These are phyloP conservation scores for Trichoderma lentiforme DNA, from an alignment of 2,329 filamentous ascomycete species.

Conservation along the genomic window DNA sequence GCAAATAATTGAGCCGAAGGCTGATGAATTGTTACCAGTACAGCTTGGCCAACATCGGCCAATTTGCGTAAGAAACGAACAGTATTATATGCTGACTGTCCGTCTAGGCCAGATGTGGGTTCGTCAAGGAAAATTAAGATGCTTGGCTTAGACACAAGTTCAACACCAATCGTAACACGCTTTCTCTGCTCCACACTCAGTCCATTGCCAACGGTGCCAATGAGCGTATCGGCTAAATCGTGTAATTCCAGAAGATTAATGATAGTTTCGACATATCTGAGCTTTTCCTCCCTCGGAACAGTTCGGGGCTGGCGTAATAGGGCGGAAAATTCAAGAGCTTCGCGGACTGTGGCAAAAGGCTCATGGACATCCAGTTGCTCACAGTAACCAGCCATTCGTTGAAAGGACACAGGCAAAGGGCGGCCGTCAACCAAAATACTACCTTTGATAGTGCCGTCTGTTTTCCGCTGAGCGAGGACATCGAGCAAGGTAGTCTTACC, in stretches of 20 bases:
- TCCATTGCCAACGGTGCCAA: slow-evolving; percentile 49
- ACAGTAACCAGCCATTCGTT: slow-evolving; percentile 75
- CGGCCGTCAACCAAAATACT: slow-evolving; percentile 74
- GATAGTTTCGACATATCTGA: slow-evolving; percentile 73
- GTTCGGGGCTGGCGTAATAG: slow-evolving; percentile 66
- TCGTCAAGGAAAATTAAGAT: slow-evolving; percentile 61
- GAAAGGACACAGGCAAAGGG: slow-evolving; percentile 68
- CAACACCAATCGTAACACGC: slow-evolving; percentile 58
- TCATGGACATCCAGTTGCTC: slow-evolving; percentile 81
- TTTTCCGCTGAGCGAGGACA: slow-evolving; percentile 74
- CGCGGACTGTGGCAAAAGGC: slow-evolving; percentile 63
- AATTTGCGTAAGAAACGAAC: slow-evolving; percentile 65
- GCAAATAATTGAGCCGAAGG: slow-evolving; percentile 65
- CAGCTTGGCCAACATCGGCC: slow-evolving; percentile 62
- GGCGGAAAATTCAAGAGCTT: slow-evolving; percentile 63
- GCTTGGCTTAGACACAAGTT: slow-evolving; percentile 59
- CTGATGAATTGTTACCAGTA: slow-evolving; percentile 69
- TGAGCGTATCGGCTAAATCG: slow-evolving; percentile 46
- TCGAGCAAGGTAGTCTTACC: slow-evolving; percentile 85
- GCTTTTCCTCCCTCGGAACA: slow-evolving; percentile 63
- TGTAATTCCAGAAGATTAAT: slow-evolving; percentile 59
- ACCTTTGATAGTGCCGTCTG: slow-evolving; percentile 72
- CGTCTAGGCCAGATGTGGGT: slow-evolving; percentile 65
- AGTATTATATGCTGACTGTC: slow-evolving; percentile 63
- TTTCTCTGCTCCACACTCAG: slow-evolving; percentile 53